Evolutionary conservation across 176 grass and related monocot genomes (phyloP), one percentile per base, ranked within the genome.

Genomic region (Musa troglodytarum): DNA sequence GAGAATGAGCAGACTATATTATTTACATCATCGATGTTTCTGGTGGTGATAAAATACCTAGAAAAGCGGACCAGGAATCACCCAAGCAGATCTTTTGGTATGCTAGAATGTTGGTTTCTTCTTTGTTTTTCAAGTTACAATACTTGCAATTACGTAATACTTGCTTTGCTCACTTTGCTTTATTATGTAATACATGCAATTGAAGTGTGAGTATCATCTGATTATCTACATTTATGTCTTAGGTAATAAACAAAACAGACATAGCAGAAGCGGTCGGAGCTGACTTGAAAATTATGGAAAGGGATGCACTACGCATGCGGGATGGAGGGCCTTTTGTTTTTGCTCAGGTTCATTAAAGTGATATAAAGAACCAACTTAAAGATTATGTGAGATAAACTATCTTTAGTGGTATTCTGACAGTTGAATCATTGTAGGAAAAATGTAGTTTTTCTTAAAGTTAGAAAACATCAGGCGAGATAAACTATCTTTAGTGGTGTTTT

Each of bases 21-120:
- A 99, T 99, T 79, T 99, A 99, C 74, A 94, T 99, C 63, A 99
- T 99, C 7, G 95, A 99, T 50, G 95, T 99, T 75, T 94, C 95
- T 79, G 95, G 80, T 58, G 95, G 90, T 62, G 95, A 98, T 76
- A 99, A 99, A 78, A 99, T 99, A 80, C 95, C 95, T 73, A 91
- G 95, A 74, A 99, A 94, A 82, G 95, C 1, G 95, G 95, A 12
- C 95, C 90, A 55, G 95, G 95, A 9, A 99, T 99, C 85, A 99
- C 95, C 24, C 95, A 99, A 50, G 90, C 95, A 71, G 88, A 94
- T 79, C 95, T 99, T 16, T 73, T 94, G 86, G 95, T 99, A 73
- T 29, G 57, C 49, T 0, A 4, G 17, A 73, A 2, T 8, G 74
- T 87, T 43, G 9, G 50, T 64, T 52, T 63, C 17, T 62, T 51